These are phyloP conservation scores for Boletus mariae DNA, from an alignment of 1,284 basidiomycete genomes.

Conservation along the genomic window DNA sequence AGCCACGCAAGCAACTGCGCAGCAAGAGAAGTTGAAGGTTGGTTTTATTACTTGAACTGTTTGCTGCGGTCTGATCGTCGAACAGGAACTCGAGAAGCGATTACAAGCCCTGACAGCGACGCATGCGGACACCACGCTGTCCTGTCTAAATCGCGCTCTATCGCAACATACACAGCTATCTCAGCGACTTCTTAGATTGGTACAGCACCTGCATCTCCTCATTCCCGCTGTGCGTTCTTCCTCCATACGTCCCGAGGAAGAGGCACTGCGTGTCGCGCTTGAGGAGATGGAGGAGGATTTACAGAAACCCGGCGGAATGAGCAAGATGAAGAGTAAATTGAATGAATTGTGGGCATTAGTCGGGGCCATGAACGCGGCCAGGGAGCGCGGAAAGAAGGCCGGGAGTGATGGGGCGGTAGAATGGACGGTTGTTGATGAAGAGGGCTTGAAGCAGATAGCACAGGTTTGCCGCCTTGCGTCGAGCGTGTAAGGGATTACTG, in stretches of 20 bases:
- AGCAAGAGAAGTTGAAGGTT: constrained; percentile 69
- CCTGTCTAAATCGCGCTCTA: constrained; percentile 66
- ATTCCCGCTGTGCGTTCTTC: constrained; percentile 76
- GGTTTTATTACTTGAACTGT: not conserved
- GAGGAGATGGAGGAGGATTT: constrained; percentile 78
- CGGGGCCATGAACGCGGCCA: constrained; percentile 68
- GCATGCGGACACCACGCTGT: constrained; percentile 66
- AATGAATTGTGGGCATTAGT: constrained; percentile 86
- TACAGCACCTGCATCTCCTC: constrained; percentile 75
- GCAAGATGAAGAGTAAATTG: constrained; percentile 67
- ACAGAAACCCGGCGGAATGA: constrained; percentile 47
- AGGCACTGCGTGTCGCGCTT: constrained; percentile 61
- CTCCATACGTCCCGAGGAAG: constrained; percentile 80
- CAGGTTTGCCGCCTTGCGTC: constrained; percentile 46
- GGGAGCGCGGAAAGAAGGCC: constrained; percentile 50
- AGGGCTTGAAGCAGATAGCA: constrained; percentile 72
- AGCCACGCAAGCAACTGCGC: constrained; percentile 61
- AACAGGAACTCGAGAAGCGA: constrained; percentile 65
- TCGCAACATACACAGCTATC: constrained; percentile 68
- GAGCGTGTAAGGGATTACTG: not conserved
- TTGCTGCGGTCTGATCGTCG: constrained; percentile 5
- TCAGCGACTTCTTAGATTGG: constrained; percentile 71
- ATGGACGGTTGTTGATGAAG: constrained; percentile 85
- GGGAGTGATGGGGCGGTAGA: constrained; percentile 43
- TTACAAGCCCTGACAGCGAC: constrained; percentile 61